A percentile compares a stretch with the other conserved stretches of the same genome.
phyloP scores from a whole-genome alignment of 306 rosid species.

The Adenanthera pavonina region DNA sequence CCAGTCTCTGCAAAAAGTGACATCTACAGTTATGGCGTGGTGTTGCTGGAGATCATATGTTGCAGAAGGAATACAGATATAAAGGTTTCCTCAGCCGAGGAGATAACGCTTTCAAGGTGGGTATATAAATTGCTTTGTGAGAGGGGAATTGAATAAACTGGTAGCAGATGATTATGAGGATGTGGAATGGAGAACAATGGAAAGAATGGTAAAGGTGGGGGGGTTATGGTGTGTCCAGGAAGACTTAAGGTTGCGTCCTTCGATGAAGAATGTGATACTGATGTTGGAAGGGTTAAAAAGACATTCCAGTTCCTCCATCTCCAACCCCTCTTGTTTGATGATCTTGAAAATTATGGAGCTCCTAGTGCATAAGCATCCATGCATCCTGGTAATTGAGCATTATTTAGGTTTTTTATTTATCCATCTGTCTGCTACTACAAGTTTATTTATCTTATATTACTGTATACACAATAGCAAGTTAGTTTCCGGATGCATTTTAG shows the following conservation, averaged over 20 bases:
- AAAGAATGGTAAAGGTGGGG: constrained; percentile 53
- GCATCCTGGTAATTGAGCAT: too few relatives aligned
- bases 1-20: constrained; percentile 38
- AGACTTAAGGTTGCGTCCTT: constrained; percentile 25
- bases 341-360: too few relatives aligned
- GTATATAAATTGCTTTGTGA: constrained; percentile 23
- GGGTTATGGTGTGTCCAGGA: constrained; percentile 55
- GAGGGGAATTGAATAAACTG: constrained; percentile 32
- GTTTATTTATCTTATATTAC: too few relatives aligned
- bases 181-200: constrained; percentile 42
- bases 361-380: too few relatives aligned
- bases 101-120: background rate
- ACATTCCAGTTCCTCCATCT: constrained; percentile 46
- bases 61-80: constrained; percentile 36
- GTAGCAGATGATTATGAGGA: constrained; percentile 5
- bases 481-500: too few relatives aligned
- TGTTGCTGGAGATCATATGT: constrained; percentile 44
- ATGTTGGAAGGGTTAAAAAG: constrained; percentile 48
- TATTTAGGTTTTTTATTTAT: too few relatives aligned
- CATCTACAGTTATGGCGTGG: constrained; percentile 43
- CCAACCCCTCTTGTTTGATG: background rate
- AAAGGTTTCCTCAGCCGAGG: constrained; percentile 28
- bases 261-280: constrained; percentile 19
- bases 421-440: too few relatives aligned
- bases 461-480: too few relatives aligned